Conservation (phyloP, 2,329 filamentous ascomycete species). For the Tetracladium maxilliforme region DNA sequence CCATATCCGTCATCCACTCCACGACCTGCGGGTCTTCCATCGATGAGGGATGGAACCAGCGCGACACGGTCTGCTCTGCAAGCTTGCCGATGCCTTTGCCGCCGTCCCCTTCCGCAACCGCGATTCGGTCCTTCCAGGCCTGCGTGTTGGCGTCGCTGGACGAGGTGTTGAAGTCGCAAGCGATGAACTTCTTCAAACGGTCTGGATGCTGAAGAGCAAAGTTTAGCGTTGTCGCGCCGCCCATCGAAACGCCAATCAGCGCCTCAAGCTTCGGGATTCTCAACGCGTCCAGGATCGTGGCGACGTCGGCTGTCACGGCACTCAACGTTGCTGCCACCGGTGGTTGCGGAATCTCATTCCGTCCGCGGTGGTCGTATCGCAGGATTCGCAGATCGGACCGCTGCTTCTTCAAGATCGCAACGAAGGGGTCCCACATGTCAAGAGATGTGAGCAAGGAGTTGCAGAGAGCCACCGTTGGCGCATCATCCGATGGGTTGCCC, state of each 20-base stretch:
- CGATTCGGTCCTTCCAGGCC: slow-evolving; percentile 67
- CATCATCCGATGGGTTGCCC: slow-evolving; percentile 48
- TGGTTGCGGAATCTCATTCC: slow-evolving; percentile 32
- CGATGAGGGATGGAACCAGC: slow-evolving; percentile 61
- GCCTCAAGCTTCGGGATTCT: slow-evolving; percentile 51
- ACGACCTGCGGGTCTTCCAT: slow-evolving; percentile 28
- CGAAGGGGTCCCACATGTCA: slow-evolving; percentile 68
- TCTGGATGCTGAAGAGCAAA: slow-evolving; percentile 52
- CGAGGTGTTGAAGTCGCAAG: slow-evolving; percentile 66
- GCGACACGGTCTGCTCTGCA: slow-evolving; percentile 53
- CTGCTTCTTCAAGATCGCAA: slow-evolving; percentile 41
- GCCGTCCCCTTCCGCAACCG: slow-evolving; percentile 43
- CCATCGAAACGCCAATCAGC: slow-evolving; percentile 66
- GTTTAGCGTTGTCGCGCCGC: slow-evolving; percentile 64
- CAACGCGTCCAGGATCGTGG: slow-evolving; percentile 50
- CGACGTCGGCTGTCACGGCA: slow-evolving; percentile 53
- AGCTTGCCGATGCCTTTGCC: slow-evolving; percentile 46
- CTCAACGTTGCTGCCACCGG: slow-evolving; percentile 42
- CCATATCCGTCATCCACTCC: slow-evolving; percentile 50
- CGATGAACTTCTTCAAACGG: slow-evolving; percentile 45
- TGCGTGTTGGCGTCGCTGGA: slow-evolving; percentile 60
- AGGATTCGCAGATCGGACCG: slow-evolving; percentile 58
- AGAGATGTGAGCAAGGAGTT: slow-evolving; percentile 71
- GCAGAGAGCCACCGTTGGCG: slow-evolving; percentile 59
- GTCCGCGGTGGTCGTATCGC: slow-evolving; percentile 64